These are phyloP conservation scores for Didymella arachidicola DNA, from an alignment of 2,329 filamentous ascomycete genomes.

Conservation along the genomic window DNA sequence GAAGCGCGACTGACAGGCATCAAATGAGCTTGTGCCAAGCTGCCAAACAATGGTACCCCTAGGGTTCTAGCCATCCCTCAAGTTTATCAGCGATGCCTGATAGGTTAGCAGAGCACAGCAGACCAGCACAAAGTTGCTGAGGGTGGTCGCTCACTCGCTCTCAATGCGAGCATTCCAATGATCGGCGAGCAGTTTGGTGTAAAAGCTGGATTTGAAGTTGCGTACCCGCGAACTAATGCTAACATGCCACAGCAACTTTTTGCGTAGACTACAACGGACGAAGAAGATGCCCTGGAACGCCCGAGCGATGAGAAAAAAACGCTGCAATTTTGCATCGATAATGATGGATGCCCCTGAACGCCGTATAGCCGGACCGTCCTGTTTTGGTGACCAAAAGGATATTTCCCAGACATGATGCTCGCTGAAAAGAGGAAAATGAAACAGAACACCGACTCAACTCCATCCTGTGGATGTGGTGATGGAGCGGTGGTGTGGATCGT, in stretches of 20 bases:
- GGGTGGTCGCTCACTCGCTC: conserved; percentile 1
- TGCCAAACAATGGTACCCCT: background rate
- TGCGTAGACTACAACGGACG: conserved; percentile 49
- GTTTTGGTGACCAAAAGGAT: conserved; percentile 44
- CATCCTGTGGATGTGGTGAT: conserved; percentile 26
- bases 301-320: conserved; percentile 30
- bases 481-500: conserved; percentile 37
- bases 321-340: conserved; percentile 41
- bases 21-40: conserved; percentile 4
- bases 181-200: conserved; percentile 1
- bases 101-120: background rate
- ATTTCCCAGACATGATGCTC: conserved; percentile 36
- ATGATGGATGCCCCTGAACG: conserved; percentile 37
- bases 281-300: conserved; percentile 28
- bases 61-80: background rate
- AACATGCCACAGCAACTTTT: conserved; percentile 37
- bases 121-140: background rate
- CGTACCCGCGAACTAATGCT: conserved; percentile 18
- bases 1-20: conserved; percentile 12
- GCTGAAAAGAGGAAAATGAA: conserved; percentile 27
- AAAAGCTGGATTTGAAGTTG: conserved; percentile 7
- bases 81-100: background rate
- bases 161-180: background rate
- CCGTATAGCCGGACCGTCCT: conserved; percentile 43
- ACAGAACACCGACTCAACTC: conserved; percentile 26